Percentiles rank a stretch among this genome's conserved stretches.
Conservation (phyloP, 257 asterid species). For the Fraxinus excelsior region DNA sequence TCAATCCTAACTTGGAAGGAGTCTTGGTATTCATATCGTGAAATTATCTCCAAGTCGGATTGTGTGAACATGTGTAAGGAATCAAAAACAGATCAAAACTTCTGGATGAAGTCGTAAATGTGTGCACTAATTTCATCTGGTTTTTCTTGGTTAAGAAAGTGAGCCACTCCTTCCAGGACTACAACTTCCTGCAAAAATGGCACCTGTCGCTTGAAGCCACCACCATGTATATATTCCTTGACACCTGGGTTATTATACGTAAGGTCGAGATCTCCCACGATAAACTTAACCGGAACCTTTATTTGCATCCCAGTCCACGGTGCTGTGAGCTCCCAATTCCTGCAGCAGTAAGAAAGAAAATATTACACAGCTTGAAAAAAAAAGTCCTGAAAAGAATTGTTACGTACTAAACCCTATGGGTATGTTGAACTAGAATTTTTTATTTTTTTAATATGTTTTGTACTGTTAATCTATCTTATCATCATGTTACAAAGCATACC, state of each 20-base stretch:
- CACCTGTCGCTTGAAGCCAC: constrained; percentile 63
- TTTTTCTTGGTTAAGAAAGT: constrained; percentile 74
- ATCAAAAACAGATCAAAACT: constrained; percentile 36
- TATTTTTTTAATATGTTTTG: not conserved
- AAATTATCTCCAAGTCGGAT: not conserved
- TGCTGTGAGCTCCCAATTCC: constrained; percentile 87
- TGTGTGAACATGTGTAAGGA: not conserved
- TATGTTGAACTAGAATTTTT: not conserved
- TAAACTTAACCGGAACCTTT: constrained; percentile 82
- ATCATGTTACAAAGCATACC: not conserved
- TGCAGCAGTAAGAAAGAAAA: constrained; percentile 26
- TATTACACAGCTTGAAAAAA: not conserved
- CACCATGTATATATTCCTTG: constrained; percentile 66
- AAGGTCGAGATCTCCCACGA: constrained; percentile 75
- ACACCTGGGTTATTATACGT: constrained; percentile 72
- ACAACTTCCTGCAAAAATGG: constrained; percentile 76
- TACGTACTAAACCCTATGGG: not conserved
- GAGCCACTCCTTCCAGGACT: constrained; percentile 92
- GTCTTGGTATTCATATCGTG: not conserved
- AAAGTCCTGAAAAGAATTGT: not conserved
- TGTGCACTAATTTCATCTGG: constrained; percentile 75
- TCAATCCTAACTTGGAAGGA: not conserved
- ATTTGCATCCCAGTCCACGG: constrained; percentile 64
- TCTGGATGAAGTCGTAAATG: constrained; percentile 62
- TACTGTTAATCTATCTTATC: not conserved